Conservation (phyloP, 371 early-diverging fungal species). For the Batkoa obscura region DNA sequence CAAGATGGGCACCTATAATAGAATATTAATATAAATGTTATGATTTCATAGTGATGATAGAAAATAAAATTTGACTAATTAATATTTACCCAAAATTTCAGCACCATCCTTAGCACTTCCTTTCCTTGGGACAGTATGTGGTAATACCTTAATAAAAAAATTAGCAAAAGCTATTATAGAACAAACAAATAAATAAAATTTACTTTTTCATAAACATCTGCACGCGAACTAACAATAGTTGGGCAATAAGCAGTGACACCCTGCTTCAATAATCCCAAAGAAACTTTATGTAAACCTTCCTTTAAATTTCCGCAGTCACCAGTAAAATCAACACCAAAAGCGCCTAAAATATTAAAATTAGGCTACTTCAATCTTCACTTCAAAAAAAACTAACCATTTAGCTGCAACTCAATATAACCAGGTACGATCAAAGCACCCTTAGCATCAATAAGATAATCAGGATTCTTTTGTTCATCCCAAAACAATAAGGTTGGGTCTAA, state of each 20-base stretch:
- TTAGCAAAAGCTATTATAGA: neutral
- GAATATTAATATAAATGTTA: neutral
- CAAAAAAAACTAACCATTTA: conserved; percentile 29
- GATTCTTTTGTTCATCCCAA: conserved; percentile 37
- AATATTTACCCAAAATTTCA: conserved; percentile 35
- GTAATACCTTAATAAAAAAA: conserved; percentile 24
- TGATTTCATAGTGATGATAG: no score
- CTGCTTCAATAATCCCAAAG: conserved; percentile 50
- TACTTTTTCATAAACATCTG: conserved; percentile 55
- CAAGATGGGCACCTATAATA: conserved; percentile 43
- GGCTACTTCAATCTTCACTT: neutral
- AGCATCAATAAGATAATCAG: conserved; percentile 56
- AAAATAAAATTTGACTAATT: neutral
- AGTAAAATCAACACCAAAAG: conserved; percentile 71
- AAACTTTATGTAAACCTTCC: conserved; percentile 37
- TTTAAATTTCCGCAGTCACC: conserved; percentile 24
- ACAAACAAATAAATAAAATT: neutral
- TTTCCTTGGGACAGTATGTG: conserved; percentile 41
- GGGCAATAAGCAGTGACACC: conserved; percentile 74
- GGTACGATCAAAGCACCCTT: conserved; percentile 49
- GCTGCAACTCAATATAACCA: conserved; percentile 66
- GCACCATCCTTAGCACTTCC: conserved; percentile 51
- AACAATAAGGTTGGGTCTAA: conserved; percentile 53
- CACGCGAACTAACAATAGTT: conserved; percentile 56
- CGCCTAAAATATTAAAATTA: conserved; percentile 18